Evolutionary conservation across 345 rosid genomes (phyloP).

Genomic region (Leavenworthia alabamica): DNA sequence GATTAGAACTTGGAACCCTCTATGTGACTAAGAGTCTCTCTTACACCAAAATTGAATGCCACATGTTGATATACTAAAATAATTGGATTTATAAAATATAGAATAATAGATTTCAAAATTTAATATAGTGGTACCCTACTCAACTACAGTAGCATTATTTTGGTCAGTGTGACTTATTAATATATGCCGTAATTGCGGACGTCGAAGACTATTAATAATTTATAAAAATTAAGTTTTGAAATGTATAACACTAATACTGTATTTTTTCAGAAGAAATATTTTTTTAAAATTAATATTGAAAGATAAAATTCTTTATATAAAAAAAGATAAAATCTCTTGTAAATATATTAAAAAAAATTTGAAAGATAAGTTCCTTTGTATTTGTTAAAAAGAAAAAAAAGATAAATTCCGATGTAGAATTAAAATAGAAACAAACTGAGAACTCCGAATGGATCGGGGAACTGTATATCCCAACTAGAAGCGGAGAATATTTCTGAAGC

Average conservation of each 20-base stretch:
- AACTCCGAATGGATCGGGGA: constrained; percentile 17
- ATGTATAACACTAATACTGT: neutral
- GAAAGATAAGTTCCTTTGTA: neutral
- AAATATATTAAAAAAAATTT: too few relatives aligned
- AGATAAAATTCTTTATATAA: neutral
- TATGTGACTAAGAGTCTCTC: too few relatives aligned
- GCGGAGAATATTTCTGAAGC: constrained; percentile 19
- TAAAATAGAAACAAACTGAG: constrained; percentile 17
- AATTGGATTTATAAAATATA: too few relatives aligned
- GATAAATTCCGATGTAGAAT: neutral
- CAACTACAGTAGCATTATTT: too few relatives aligned
- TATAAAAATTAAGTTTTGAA: too few relatives aligned
- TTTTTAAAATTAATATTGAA: neutral
- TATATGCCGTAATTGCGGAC: neutral
- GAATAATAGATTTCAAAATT: too few relatives aligned
- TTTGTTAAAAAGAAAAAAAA: neutral
- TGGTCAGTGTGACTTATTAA: too few relatives aligned
- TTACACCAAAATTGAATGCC: too few relatives aligned
- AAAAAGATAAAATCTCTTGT: neutral
- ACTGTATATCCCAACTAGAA: neutral
- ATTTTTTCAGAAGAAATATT: neutral
- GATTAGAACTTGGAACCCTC: neutral
- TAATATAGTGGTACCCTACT: too few relatives aligned
- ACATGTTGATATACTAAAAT: too few relatives aligned
- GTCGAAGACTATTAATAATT: too few relatives aligned